Percentiles rank a stretch among this genome's conserved stretches.
Evolutionary conservation across 1,284 basidiomycete species (phyloP).

Genomic region (Inonotus obliquus): DNA sequence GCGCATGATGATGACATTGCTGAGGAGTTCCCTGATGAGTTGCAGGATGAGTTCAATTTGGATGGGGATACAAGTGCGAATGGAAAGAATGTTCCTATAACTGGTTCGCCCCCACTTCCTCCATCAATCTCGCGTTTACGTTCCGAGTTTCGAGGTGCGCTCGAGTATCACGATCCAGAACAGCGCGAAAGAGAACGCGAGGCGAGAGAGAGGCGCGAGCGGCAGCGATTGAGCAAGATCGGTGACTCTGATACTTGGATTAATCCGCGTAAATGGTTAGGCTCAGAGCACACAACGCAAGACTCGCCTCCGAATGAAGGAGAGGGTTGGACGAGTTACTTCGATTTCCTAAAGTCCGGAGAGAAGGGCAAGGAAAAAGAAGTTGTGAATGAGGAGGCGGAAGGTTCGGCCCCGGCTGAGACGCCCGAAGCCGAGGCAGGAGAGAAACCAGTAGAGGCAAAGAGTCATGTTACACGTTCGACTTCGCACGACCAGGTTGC

Average conservation of each 20-base stretch:
- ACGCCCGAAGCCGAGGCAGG: neutral
- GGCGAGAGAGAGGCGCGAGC: conserved; percentile 48
- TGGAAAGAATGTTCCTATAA: neutral
- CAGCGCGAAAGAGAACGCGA: conserved; percentile 38
- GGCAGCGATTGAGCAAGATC: conserved; percentile 45
- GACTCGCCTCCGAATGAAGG: conserved; percentile 20
- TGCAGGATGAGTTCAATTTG: neutral
- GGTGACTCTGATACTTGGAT: conserved; percentile 39
- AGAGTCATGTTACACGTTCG: neutral
- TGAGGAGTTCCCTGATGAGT: neutral
- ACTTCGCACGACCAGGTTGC: conserved; percentile 1
- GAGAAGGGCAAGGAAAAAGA: conserved; percentile 19
- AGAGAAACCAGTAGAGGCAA: neutral
- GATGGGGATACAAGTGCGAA: neutral
- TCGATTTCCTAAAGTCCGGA: conserved; percentile 30
- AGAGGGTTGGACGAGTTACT: conserved; percentile 19
- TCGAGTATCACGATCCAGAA: conserved; percentile 42
- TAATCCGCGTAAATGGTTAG: conserved; percentile 51
- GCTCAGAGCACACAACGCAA: conserved; percentile 26
- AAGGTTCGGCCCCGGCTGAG: conserved; percentile 13
- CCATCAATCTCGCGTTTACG: neutral
- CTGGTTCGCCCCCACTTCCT: neutral
- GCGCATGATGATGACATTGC: neutral
- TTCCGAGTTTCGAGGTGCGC: conserved; percentile 54
- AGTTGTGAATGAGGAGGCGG: neutral